phyloP scores from a whole-genome alignment of 1,284 basidiomycete genomes.

The Fomitopsis palustris region DNA sequence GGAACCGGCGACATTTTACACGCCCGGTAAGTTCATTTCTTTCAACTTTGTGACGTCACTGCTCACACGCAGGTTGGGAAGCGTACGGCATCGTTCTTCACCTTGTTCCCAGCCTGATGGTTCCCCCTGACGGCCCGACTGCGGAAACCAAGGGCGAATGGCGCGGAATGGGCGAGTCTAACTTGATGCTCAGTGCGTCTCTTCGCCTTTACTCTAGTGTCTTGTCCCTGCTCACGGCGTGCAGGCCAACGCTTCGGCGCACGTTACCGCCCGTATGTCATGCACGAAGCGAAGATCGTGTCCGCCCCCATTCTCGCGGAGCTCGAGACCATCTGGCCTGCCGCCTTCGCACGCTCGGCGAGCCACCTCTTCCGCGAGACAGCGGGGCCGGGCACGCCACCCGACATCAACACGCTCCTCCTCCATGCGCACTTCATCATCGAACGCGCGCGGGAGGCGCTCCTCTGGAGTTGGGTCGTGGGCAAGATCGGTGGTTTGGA shows the following conservation, averaged over 20 bases:
- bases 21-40: conserved; percentile 16
- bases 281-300: conserved; percentile 34
- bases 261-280: conserved; percentile 35
- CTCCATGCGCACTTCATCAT: conserved; percentile 33
- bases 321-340: conserved; percentile 25
- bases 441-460: conserved; percentile 38
- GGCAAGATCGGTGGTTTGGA: conserved; percentile 28
- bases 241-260: conserved; percentile 34
- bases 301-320: conserved; percentile 31
- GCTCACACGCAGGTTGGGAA: conserved; percentile 5
- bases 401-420: conserved; percentile 33
- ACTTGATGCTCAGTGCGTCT: conserved; percentile 23
- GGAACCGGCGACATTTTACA: conserved; percentile 24
- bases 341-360: conserved; percentile 26
- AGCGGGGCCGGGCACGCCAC: conserved; percentile 17
- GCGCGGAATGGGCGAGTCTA: conserved; percentile 29
- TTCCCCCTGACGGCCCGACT: conserved; percentile 20
- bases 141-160: conserved; percentile 26
- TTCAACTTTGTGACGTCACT: not conserved
- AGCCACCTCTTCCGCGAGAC: conserved; percentile 34
- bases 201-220: not conserved
- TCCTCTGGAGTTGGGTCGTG: conserved; percentile 40
- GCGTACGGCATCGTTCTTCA: conserved; percentile 33
- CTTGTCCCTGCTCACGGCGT: not conserved
- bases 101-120: conserved; percentile 21